These are phyloP conservation scores for Drechmeria coniospora DNA, from an alignment of 2,329 filamentous ascomycete genomes.

Conservation along the genomic window DNA sequence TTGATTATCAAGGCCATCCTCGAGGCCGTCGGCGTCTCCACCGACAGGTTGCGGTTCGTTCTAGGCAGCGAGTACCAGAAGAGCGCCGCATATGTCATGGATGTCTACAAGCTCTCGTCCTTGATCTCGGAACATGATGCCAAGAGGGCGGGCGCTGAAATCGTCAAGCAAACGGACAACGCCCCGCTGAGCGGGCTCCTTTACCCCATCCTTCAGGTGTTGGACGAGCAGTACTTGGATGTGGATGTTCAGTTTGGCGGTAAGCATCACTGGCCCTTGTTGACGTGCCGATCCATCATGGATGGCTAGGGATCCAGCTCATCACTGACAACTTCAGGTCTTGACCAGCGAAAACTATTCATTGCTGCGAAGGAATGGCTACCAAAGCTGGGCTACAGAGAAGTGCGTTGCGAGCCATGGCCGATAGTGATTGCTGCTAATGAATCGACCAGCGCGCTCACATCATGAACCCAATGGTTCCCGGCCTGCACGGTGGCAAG, in stretches of 20 bases:
- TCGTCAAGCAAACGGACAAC: conserved; percentile 83
- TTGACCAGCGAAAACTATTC: conserved; percentile 85
- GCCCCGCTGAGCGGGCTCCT: conserved; percentile 41
- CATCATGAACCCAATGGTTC: conserved; percentile 59
- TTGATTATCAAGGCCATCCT: conserved; percentile 60
- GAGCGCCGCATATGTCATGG: conserved; percentile 64
- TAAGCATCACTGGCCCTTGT: conserved; percentile 1
- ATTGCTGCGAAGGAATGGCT: conserved; percentile 71
- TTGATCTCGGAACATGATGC: conserved; percentile 65
- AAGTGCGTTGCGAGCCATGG: conserved; percentile 19
- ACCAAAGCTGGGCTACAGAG: conserved; percentile 71
- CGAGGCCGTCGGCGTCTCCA: conserved; percentile 61
- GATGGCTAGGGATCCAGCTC: no score
- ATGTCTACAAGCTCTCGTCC: conserved; percentile 62
- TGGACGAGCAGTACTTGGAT: conserved; percentile 80
- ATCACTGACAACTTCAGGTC: conserved; percentile 11
- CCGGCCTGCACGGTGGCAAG: conserved; percentile 71
- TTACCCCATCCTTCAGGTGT: conserved; percentile 51
- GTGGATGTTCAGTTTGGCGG: conserved; percentile 84
- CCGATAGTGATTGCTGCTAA: background rate
- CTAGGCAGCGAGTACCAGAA: conserved; percentile 74
- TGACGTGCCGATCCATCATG: no score
- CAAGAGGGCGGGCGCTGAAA: conserved; percentile 80
- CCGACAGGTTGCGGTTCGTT: conserved; percentile 68
- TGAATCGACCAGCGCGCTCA: conserved; percentile 18